Base-by-base conservation (phyloP, 768 basidiomycete species). In the Glaciozyma martinii region DNA sequence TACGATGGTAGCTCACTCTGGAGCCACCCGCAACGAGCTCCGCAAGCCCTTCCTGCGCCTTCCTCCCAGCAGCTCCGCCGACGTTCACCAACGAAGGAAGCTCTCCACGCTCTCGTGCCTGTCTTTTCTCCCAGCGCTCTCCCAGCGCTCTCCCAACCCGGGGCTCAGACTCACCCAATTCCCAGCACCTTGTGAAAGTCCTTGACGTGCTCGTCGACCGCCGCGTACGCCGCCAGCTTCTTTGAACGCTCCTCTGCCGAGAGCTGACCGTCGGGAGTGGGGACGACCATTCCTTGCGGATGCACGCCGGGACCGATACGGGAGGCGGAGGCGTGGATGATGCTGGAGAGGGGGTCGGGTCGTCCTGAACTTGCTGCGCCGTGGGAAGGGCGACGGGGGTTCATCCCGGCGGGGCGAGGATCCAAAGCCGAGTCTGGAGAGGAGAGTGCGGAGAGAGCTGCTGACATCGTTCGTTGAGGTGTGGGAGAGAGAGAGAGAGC, bases 151-250 rank as follows among this genome's bases (percentile, higher is more conserved):
- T 42, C 55, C 40, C 37, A 40, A 21, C 55, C 21, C 21, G n/a
- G 9, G 32, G 42, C 57, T 19, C 19, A 37, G 9, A 37, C 55
- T 25, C 61, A 67, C 56, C 78, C 78, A 27, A 79, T 77, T 19
- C 78, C 78, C 42, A 79, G 76, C 40, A 79, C 72, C 80, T 85
- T 86, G 78, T 97, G 87, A 71, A 90, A 82, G 32, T 86, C 83
- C 62, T 81, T 81, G 40, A 99, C 81, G 77, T 97, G 88, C 57
- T 84, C 82, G 75, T 98, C 94, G 2, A 99, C 94, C 0, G 95
- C 95, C 1, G 89, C 88, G 78, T 84, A 93, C 5, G 95, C 95
- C 13, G 95, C 95, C 23, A 94, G 81, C 60, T 83, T 82, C 78
- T 99, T 99, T 23, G 91, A 7, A 7, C 9, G 13, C 25, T 44